Conservation (phyloP, 2,329 filamentous ascomycete species). For the Pseudogymnoascus sp. region DNA sequence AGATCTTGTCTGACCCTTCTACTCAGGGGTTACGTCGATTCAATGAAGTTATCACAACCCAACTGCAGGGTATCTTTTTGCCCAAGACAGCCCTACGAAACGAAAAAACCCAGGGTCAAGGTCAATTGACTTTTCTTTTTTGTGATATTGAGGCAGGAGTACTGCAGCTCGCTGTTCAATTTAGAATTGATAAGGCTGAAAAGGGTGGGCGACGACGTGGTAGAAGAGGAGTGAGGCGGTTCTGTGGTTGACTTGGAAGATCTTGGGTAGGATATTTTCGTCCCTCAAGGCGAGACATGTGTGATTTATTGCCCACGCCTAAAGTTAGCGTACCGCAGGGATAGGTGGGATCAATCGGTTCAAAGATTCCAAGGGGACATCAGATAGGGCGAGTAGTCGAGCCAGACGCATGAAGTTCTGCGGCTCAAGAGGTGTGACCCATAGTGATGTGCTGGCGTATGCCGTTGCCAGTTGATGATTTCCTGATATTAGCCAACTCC, state of each 20-base stretch:
- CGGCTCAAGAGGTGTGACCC: slow-evolving; percentile 61
- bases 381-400: slow-evolving; percentile 35
- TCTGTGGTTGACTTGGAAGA: slow-evolving; percentile 28
- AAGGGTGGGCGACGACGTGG: slow-evolving; percentile 28
- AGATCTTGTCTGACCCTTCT: slow-evolving; percentile 8
- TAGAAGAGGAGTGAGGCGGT: slow-evolving; percentile 29
- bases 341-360: slow-evolving; percentile 26
- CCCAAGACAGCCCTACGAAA: slow-evolving; percentile 27
- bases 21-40: not conserved
- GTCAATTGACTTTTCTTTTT: slow-evolving; percentile 9
- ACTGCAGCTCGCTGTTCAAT: slow-evolving; percentile 9
- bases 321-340: slow-evolving; percentile 29
- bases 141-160: slow-evolving; percentile 2
- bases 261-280: slow-evolving; percentile 28
- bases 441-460: slow-evolving; percentile 82
- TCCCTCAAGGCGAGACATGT: slow-evolving; percentile 53
- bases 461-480: slow-evolving; percentile 72
- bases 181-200: slow-evolving; percentile 25
- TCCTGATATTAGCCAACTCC: slow-evolving; percentile 56
- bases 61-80: slow-evolving; percentile 20
- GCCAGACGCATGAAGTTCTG: slow-evolving; percentile 38
- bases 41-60: slow-evolving; percentile 7
- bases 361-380: slow-evolving; percentile 23
- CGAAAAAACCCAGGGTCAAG: slow-evolving; percentile 29
- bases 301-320: slow-evolving; percentile 52